A percentile compares a stretch with the other conserved stretches of the same genome.
These are phyloP conservation scores for Talaromyces amestolkiae DNA, from an alignment of 2,329 filamentous ascomycete genomes.

Conservation along the genomic window DNA sequence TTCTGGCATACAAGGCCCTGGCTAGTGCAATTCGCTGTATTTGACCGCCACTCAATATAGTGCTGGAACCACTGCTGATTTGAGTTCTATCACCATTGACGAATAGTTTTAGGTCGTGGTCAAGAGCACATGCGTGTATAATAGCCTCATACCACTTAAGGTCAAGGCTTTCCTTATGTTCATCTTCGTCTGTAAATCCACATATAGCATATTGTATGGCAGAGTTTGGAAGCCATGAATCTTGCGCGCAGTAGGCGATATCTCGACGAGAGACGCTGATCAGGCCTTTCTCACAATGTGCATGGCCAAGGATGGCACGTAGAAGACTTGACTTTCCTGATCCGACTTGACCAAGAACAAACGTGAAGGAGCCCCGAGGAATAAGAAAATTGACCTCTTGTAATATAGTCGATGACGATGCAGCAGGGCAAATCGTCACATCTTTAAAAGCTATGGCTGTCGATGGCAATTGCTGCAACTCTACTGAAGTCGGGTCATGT, in stretches of 20 bases:
- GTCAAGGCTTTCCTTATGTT: slow-evolving; percentile 22
- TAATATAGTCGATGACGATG: slow-evolving; percentile 26
- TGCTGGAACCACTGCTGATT: slow-evolving; percentile 49
- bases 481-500: background rate
- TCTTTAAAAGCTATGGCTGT: background rate
- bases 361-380: slow-evolving; percentile 44
- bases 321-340: slow-evolving; percentile 54
- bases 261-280: slow-evolving; percentile 20
- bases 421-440: background rate
- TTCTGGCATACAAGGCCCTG: slow-evolving; percentile 49
- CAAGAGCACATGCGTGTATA: slow-evolving; percentile 30
- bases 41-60: slow-evolving; percentile 53
- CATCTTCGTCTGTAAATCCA: slow-evolving; percentile 10
- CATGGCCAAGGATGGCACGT: slow-evolving; percentile 46
- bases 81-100: slow-evolving; percentile 43
- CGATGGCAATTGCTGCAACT: background rate
- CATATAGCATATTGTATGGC: slow-evolving; percentile 34
- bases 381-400: slow-evolving; percentile 43
- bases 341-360: slow-evolving; percentile 51
- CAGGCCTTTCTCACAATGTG: slow-evolving; percentile 33
- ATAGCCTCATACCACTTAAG: slow-evolving; percentile 29
- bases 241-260: slow-evolving; percentile 40
- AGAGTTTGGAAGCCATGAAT: slow-evolving; percentile 30
- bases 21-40: slow-evolving; percentile 51
- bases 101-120: slow-evolving; percentile 40